A percentile compares a stretch with the other conserved stretches of the same genome.
Conservation (phyloP, 495 filamentous ascomycete genomes). For the Penicillium herquei region DNA sequence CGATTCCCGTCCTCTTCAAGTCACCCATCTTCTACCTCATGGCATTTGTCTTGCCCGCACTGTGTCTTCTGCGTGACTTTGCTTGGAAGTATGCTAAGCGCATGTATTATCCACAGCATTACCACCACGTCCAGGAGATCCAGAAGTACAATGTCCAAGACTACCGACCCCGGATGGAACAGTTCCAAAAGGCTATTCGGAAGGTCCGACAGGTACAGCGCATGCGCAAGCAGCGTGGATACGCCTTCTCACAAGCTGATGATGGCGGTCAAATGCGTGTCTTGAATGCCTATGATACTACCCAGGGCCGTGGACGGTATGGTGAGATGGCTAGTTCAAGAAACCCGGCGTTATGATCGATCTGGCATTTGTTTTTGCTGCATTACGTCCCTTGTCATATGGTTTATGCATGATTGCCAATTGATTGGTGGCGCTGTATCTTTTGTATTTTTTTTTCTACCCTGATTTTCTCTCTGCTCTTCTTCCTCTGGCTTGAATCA, state of each 20-base stretch:
- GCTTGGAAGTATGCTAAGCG: constrained; percentile 83
- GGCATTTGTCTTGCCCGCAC: constrained; percentile 70
- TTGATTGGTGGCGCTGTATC: constrained; percentile 16
- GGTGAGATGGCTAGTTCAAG: constrained; percentile 91
- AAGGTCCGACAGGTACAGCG: constrained; percentile 98
- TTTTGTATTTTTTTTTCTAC: constrained; percentile 8
- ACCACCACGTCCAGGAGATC: constrained; percentile 99
- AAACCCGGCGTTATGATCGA: constrained; percentile 34
- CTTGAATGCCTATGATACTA: constrained; percentile 96
- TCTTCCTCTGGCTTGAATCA: constrained; percentile 10
- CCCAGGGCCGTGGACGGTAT: constrained; percentile 82
- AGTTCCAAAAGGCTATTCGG: constrained; percentile 99
- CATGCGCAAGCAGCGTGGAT: constrained; percentile 98
- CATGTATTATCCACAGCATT: constrained; percentile 93
- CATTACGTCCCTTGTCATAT: constrained; percentile 16
- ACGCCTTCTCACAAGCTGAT: constrained; percentile 97
- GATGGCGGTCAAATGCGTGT: constrained; percentile 80
- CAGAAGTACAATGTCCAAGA: constrained; percentile 99
- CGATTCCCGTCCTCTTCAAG: constrained; percentile 75
- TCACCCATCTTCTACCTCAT: constrained; percentile 90
- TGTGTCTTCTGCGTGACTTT: constrained; percentile 90
- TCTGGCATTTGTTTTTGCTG: constrained; percentile 15
- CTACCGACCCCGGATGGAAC: constrained; percentile 98
- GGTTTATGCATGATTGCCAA: constrained; percentile 15
- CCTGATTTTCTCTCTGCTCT: constrained; percentile 2